These are phyloP conservation scores for Ilyonectria mors-panacis DNA, from an alignment of 2,329 filamentous ascomycete species.

Conservation along the genomic window DNA sequence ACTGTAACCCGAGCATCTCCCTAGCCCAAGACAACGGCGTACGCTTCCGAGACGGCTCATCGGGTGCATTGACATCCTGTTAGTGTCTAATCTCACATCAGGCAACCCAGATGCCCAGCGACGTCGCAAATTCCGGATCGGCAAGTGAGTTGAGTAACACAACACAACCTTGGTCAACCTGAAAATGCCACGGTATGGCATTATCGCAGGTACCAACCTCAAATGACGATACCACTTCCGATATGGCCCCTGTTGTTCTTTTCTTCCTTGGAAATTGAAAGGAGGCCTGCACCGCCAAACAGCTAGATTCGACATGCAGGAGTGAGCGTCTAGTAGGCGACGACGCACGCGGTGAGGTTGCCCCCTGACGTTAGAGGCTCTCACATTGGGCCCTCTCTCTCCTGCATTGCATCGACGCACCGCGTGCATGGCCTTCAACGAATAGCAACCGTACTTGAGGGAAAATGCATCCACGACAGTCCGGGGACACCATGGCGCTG, in stretches of 20 bases:
- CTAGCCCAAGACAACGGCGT: background rate
- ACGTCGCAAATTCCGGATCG: background rate
- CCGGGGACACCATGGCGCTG: constrained; percentile 19
- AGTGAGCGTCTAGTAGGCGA: background rate
- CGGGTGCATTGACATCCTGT: background rate
- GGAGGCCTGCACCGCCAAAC: constrained; percentile 1
- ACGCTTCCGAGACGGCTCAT: background rate
- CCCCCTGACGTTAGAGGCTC: constrained; percentile 26
- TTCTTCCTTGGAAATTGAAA: constrained; percentile 12
- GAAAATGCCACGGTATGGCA: constrained; percentile 5
- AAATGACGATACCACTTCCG: constrained; percentile 2
- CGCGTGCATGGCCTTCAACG: constrained; percentile 17
- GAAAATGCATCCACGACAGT: background rate
- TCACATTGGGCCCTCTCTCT: constrained; percentile 34
- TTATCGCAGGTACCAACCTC: background rate
- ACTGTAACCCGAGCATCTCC: background rate
- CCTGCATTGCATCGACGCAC: constrained; percentile 36
- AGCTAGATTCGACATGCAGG: constrained; percentile 14
- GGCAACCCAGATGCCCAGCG: background rate
- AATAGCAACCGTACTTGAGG: constrained; percentile 16
- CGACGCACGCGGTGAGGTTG: constrained; percentile 15
- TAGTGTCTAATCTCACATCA: background rate
- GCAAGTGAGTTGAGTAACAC: background rate
- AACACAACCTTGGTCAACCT: background rate
- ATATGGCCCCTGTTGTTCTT: background rate